These are phyloP conservation scores for Penicillium tannophilum DNA, from an alignment of 495 filamentous ascomycete species.

Conservation along the genomic window DNA sequence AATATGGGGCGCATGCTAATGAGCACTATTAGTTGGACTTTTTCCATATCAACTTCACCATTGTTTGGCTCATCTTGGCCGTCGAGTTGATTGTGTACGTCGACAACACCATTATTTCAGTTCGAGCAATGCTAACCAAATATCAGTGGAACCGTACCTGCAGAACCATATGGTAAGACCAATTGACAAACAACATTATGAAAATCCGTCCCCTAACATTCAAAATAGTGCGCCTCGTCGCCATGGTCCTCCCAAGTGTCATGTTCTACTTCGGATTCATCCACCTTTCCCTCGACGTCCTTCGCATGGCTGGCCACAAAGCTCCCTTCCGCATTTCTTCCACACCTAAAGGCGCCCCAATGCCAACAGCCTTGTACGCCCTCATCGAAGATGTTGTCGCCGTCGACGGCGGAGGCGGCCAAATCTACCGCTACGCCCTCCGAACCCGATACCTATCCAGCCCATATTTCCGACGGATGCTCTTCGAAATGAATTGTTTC, in stretches of 20 bases:
- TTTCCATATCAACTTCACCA: conserved; percentile 64
- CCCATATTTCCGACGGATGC: conserved; percentile 68
- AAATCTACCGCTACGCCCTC: conserved; percentile 64
- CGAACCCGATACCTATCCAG: conserved; percentile 70
- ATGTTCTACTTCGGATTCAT: conserved; percentile 61
- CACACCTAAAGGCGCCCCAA: conserved; percentile 63
- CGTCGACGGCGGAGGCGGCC: conserved; percentile 74
- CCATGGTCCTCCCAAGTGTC: conserved; percentile 61
- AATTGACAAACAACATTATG: conserved; percentile 9
- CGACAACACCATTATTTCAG: not conserved
- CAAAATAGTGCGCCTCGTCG: conserved; percentile 55
- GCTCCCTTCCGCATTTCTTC: conserved; percentile 76
- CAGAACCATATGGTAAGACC: conserved; percentile 39
- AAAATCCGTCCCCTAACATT: conserved; percentile 22
- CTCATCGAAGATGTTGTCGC: conserved; percentile 80
- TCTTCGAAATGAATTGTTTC: conserved; percentile 73
- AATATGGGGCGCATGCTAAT: conserved; percentile 10
- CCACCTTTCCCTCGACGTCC: conserved; percentile 53
- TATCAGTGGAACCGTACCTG: conserved; percentile 42
- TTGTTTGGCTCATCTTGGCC: conserved; percentile 51
- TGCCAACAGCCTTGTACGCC: conserved; percentile 71
- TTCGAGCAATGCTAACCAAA: conserved; percentile 27
- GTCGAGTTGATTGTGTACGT: conserved; percentile 58
- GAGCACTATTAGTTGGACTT: conserved; percentile 52
- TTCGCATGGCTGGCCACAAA: conserved; percentile 41